Percentiles rank a stretch among this genome's conserved stretches.
phyloP scores from a whole-genome alignment of 169 alveolate species.

The Perkinsus olseni region DNA sequence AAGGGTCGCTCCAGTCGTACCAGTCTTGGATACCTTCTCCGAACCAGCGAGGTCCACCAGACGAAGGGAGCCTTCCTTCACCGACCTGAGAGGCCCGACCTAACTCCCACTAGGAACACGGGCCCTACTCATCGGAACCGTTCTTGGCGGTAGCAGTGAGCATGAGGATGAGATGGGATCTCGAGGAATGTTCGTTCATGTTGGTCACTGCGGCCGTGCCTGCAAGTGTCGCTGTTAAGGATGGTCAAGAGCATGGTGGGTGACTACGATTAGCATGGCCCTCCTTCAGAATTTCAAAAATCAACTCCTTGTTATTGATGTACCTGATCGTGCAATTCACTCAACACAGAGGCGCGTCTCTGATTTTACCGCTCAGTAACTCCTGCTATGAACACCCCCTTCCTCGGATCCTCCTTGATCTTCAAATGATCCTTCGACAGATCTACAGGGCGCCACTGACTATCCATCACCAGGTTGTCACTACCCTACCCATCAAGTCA shows the following conservation, averaged over 20 bases:
- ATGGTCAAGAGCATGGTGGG: too few relatives aligned
- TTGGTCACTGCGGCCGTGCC: constrained; percentile 11
- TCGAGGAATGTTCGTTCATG: constrained; percentile 40
- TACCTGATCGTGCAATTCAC: neutral
- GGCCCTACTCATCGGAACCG: neutral
- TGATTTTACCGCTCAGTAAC: constrained; percentile 57
- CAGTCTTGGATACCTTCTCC: constrained; percentile 48
- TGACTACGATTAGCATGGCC: neutral
- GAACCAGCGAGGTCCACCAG: constrained; percentile 76
- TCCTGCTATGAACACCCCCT: constrained; percentile 57
- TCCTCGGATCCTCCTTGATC: constrained; percentile 57
- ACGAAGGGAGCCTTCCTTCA: constrained; percentile 43
- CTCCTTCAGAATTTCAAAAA: neutral
- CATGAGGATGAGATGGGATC: constrained; percentile 54
- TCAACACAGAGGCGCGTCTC: constrained; percentile 4
- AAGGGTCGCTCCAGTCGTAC: neutral
- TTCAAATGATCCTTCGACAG: constrained; percentile 24
- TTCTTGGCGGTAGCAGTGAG: neutral
- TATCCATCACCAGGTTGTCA: neutral
- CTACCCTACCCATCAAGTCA: neutral
- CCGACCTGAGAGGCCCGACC: neutral
- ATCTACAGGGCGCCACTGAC: neutral
- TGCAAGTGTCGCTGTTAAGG: too few relatives aligned
- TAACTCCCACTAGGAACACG: neutral
- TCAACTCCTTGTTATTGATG: neutral